Evolutionary conservation across 306 rosid genomes (phyloP).

Genomic region (Alnus rubra): DNA sequence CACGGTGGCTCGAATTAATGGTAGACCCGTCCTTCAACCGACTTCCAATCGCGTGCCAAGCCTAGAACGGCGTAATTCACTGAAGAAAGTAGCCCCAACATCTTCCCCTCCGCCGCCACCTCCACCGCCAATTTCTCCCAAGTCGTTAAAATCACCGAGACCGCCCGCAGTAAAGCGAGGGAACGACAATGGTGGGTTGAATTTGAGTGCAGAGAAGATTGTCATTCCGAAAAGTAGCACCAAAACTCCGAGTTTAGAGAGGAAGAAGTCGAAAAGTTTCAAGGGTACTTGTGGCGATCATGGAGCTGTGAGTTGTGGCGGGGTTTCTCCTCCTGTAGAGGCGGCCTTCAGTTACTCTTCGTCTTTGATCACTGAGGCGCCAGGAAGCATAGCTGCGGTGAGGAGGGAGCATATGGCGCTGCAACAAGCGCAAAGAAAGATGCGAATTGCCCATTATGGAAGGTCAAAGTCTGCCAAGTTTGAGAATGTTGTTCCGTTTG

Average conservation of each 20-base stretch:
- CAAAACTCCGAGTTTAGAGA: constrained; percentile 60
- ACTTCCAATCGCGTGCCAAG: constrained; percentile 71
- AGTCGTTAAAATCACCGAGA: constrained; percentile 65
- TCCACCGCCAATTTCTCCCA: constrained; percentile 72
- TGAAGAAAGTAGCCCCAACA: constrained; percentile 57
- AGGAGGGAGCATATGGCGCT: constrained; percentile 93
- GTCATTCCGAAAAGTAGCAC: constrained; percentile 45
- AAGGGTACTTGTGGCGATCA: constrained; percentile 45
- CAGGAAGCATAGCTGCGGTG: constrained; percentile 94
- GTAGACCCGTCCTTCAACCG: constrained; percentile 88
- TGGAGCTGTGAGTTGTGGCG: constrained; percentile 17
- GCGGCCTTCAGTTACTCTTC: constrained; percentile 70
- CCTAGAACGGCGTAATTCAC: constrained; percentile 63
- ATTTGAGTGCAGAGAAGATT: constrained; percentile 66
- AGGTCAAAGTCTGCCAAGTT: constrained; percentile 92
- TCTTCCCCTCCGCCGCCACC: constrained; percentile 43
- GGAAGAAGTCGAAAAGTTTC: constrained; percentile 89
- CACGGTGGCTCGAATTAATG: constrained; percentile 56
- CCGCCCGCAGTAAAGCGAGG: constrained; percentile 75
- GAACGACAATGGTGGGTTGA: constrained; percentile 58
- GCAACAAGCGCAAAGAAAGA: constrained; percentile 85
- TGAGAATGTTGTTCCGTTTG: constrained; percentile 60
- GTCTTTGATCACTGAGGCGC: constrained; percentile 81
- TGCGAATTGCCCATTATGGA: constrained; percentile 95
- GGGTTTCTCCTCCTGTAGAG: constrained; percentile 37